Percentiles rank a stretch among this genome's conserved stretches.
Conservation (phyloP, 176 grass and related monocot species). For the Panicum miliaceum region DNA sequence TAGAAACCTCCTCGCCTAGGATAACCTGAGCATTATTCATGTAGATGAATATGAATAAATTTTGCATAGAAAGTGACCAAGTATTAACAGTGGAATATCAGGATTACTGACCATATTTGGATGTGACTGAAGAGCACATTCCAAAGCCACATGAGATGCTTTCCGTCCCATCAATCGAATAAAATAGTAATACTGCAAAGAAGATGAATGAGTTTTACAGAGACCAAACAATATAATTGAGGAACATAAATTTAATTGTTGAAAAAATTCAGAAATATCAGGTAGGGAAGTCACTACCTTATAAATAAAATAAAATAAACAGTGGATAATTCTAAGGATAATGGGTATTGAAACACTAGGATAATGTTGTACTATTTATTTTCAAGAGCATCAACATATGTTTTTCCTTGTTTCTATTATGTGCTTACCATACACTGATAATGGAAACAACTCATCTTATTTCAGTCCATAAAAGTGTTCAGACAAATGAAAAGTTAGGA, state of each 20-base stretch:
- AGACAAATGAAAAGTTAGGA: slow-evolving; percentile 7
- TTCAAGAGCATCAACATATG: neutral
- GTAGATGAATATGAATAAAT: slow-evolving; percentile 12
- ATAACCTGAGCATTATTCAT: slow-evolving; percentile 72
- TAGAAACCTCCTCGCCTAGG: slow-evolving; percentile 90
- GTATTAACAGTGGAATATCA: slow-evolving; percentile 19
- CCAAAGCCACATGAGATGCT: slow-evolving; percentile 97
- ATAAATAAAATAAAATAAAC: slow-evolving; percentile 9
- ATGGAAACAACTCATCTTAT: neutral
- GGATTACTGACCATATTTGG: slow-evolving; percentile 92
- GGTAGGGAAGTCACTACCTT: neutral
- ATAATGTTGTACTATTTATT: neutral
- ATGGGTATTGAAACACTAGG: neutral
- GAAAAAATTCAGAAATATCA: neutral
- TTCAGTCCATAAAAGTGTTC: neutral
- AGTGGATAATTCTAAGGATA: neutral
- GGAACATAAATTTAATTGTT: slow-evolving; percentile 15
- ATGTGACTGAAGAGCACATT: slow-evolving; percentile 98
- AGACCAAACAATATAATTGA: neutral
- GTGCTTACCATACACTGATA: neutral
- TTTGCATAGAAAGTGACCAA: neutral
- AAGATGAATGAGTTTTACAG: slow-evolving; percentile 1
- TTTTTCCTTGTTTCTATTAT: neutral
- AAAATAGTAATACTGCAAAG: slow-evolving; percentile 93
- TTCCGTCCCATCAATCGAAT: slow-evolving; percentile 97